Base-by-base conservation (phyloP, 2,329 filamentous ascomycete species). In the Tetracladium maxilliforme region DNA sequence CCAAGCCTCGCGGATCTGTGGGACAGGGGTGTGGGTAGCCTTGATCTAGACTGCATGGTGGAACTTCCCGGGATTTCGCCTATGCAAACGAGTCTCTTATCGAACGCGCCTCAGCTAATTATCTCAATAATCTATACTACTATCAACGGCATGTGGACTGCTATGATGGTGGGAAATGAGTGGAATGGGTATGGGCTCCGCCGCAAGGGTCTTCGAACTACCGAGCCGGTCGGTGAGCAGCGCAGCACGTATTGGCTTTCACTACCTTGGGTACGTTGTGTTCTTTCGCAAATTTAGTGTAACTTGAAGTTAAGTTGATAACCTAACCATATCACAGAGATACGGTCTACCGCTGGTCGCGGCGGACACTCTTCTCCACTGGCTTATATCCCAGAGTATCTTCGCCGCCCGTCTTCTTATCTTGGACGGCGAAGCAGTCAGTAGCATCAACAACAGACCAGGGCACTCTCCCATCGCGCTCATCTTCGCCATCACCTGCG, bases 81-180 rank as follows among this genome's bases (percentile, higher is more conserved):
- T n/a, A n/a, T n/a, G n/a, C n/a, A n/a, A n/a, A n/a, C n/a, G n/a
- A n/a, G n/a, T 10, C 38, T 61, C 11, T 12, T 63, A 1, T 54
- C 51, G 18, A 67, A 67, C 31, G 14, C 47, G 1, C 57, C 59
- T 2, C 62, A 67, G 32, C 26, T 60, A 0, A 26, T 64, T 4
- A 30, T 63, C 0, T 61, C 56, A 0, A 36, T 58, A n/a, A 23
- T 57, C 3, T 64, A 65, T 34, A 38, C 62, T 4, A 36, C 43
- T 2, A 50, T 52, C 35, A 64, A 63, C 33, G 38, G 38, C 3
- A 38, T 64, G 6, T 43, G 57, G 13, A 69, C 57, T 1, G 44
- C 39, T 3, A 61, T 65, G 41, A 43, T 59, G 1, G 35, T 55
- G 0, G 54, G 50, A 0, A 36, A 43, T 7, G 65, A 70, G 38